A percentile compares a stretch with the other conserved stretches of the same genome.
phyloP scores from a whole-genome alignment of 768 basidiomycete species.

The Hydnum rufescens region DNA sequence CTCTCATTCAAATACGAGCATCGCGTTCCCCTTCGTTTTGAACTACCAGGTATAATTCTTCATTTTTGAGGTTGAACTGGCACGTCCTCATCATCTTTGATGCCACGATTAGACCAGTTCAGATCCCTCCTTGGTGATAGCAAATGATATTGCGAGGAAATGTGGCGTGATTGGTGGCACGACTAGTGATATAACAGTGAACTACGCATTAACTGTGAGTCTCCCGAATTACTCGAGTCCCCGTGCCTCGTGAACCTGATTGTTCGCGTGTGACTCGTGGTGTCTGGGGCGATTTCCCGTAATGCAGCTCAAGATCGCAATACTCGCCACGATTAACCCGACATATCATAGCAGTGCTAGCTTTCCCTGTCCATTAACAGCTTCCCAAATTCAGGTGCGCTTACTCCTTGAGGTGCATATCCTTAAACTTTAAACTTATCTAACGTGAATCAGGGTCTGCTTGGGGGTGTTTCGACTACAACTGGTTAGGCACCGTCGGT shows the following conservation, averaged over 20 bases:
- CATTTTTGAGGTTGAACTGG: no score
- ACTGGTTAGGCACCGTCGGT: no score
- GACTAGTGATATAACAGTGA: constrained; percentile 31
- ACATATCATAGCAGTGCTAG: not conserved
- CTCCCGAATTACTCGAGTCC: not conserved
- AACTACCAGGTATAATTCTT: no score
- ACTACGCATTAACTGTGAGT: constrained; percentile 44
- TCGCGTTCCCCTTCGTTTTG: constrained; percentile 59
- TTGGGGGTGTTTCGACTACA: no score
- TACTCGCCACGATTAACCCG: not conserved
- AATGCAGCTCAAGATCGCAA: not conserved
- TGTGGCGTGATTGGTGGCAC: constrained; percentile 33
- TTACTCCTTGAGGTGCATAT: no score
- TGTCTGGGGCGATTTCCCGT: no score
- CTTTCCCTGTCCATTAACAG: not conserved
- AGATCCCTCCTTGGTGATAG: constrained; percentile 33
- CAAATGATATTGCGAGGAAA: constrained; percentile 40
- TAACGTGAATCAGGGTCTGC: no score
- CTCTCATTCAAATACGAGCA: constrained; percentile 36
- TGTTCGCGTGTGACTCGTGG: no score
- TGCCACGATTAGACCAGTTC: no score
- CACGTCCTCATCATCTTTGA: no score
- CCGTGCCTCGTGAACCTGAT: not conserved
- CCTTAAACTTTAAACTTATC: no score
- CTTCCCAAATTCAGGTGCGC: no score